Base-by-base conservation (phyloP, 208 protist species). In the Trypanosoma melophagium region DNA sequence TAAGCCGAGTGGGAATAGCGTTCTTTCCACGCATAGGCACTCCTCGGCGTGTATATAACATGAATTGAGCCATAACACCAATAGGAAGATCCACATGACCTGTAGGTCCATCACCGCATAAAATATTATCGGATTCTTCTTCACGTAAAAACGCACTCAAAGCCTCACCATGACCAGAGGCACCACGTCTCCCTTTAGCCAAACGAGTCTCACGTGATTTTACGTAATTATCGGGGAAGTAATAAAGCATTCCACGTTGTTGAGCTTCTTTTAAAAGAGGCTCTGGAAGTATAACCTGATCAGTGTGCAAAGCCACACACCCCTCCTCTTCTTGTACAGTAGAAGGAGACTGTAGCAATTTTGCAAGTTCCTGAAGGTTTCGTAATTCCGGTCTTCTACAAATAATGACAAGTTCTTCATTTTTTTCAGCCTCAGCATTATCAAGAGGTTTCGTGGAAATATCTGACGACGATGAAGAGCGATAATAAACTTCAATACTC, bases 261-360 rank as follows among this genome's bases (percentile, higher is more conserved):
- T 90, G 83, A 3, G 78, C 81, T n/a, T 74, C 58, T 41, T 56
- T 69, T 13, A 96, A 50, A 19, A 92, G 68, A 8, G 60, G 59
- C 0, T 77, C 63, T 0, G 70, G 24, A 16, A 96, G 54, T 31
- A 87, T 63, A 40, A 96, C 70, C 71, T 96, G 90, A 61, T 91
- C 83, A 28, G 90, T 96, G 69, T 96, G 90, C 47, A 96, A 61
- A n/a, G 72, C 90, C 12, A 92, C 79, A 60, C 87, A 96, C 28
- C 75, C 81, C n/a, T 92, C 90, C 40, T 67, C 57, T 53, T 96
- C 90, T 12, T 76, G 66, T 45, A 80, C 19, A 25, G 76, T 82
- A 0, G 79, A 69, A 7, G 87, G 86, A 7, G 80, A 80, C 50
- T 90, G 78, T 25, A 96, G 52, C 8, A 92, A 69, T 12, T 28